These are phyloP conservation scores for Phanerochaete sordida DNA, from an alignment of 768 basidiomycete species.

Conservation along the genomic window DNA sequence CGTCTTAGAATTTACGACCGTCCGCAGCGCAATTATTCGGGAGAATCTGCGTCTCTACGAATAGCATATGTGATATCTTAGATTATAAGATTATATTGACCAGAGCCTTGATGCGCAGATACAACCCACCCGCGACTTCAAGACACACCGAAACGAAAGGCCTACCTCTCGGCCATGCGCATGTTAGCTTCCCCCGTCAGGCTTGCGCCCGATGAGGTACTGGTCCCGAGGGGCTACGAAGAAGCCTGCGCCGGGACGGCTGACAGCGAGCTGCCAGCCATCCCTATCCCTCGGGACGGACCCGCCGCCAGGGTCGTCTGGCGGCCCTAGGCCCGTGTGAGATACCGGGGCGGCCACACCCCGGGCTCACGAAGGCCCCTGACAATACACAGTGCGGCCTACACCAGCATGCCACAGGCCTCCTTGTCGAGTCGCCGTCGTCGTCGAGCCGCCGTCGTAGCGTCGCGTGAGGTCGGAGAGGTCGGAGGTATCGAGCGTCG, in stretches of 20 bases:
- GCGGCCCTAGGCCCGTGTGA: neutral
- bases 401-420: neutral
- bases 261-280: neutral
- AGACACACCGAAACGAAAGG: neutral
- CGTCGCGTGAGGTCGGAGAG: no score
- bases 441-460: no score
- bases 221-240: neutral
- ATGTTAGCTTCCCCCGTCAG: neutral
- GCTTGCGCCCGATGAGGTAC: neutral
- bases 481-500: no score
- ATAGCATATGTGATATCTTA: no score
- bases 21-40: no score
- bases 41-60: no score
- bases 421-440: neutral
- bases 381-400: neutral
- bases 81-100: no score
- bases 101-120: no score
- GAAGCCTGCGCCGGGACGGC: neutral
- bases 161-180: neutral
- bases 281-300: neutral
- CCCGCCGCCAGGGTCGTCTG: neutral
- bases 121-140: no score
- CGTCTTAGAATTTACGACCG: no score
- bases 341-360: neutral
- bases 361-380: neutral